phyloP scores from a whole-genome alignment of 192 early-diverging fungal species.

The Coemansia biformis region DNA sequence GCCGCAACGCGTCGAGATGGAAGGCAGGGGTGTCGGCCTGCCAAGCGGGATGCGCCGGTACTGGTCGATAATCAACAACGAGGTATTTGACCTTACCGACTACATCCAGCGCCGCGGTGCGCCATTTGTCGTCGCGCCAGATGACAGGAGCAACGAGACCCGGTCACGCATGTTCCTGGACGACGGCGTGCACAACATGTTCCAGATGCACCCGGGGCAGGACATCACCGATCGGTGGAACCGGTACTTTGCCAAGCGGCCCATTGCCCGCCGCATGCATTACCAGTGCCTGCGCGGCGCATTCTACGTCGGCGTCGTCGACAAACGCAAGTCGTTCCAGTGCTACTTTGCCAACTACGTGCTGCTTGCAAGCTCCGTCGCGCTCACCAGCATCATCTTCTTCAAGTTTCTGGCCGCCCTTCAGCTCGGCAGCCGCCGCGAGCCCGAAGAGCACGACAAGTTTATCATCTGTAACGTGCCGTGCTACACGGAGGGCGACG shows the following conservation, averaged over 20 bases:
- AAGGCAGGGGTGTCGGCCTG: constrained; percentile 49
- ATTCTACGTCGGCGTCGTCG: constrained; percentile 79
- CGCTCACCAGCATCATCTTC: constrained; percentile 79
- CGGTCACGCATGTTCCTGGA: constrained; percentile 58
- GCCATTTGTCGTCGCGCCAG: constrained; percentile 45
- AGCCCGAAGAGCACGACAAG: constrained; percentile 82
- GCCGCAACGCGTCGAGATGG: constrained; percentile 54
- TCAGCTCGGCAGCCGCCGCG: constrained; percentile 67
- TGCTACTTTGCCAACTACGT: constrained; percentile 83
- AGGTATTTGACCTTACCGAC: constrained; percentile 65
- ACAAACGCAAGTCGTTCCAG: constrained; percentile 70
- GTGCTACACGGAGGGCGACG: constrained; percentile 96
- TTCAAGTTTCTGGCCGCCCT: constrained; percentile 94
- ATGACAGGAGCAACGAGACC: constrained; percentile 42
- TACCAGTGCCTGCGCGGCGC: constrained; percentile 73
- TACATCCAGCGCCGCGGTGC: constrained; percentile 58
- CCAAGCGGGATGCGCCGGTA: constrained; percentile 41
- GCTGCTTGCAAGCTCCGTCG: constrained; percentile 67
- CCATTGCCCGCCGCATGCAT: constrained; percentile 41
- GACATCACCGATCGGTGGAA: constrained; percentile 63
- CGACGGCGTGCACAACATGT: constrained; percentile 56
- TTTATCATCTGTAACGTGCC: constrained; percentile 92
- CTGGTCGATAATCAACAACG: constrained; percentile 64
- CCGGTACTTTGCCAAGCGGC: constrained; percentile 48
- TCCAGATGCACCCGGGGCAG: constrained; percentile 57